A percentile compares a stretch with the other conserved stretches of the same genome.
These are phyloP conservation scores for Pyrenochaeta sp. DNA, from an alignment of 2,329 filamentous ascomycete species.

Conservation along the genomic window DNA sequence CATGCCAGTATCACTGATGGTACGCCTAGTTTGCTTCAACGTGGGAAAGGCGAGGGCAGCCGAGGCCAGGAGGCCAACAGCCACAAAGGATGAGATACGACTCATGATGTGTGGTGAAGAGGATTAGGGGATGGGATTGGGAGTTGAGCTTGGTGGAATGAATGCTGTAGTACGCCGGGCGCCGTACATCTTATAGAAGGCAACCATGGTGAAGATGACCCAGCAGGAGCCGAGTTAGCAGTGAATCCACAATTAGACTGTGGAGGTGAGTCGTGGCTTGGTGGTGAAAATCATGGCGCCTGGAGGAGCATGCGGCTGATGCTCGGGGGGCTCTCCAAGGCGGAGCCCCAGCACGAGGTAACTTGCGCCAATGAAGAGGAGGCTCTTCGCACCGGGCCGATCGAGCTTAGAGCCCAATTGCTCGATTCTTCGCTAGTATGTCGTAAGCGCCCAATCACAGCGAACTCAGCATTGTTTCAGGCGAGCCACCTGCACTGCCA, in stretches of 20 bases:
- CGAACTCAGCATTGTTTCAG: too few species aligned
- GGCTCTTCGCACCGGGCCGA: too few species aligned
- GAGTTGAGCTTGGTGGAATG: background rate
- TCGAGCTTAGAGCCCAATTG: too few species aligned
- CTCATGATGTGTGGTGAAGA: background rate
- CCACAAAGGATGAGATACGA: background rate
- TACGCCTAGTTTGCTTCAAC: background rate
- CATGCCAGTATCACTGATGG: background rate
- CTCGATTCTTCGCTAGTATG: too few species aligned
- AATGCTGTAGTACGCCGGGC: background rate
- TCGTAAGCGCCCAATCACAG: too few species aligned
- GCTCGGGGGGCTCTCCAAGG: too few species aligned
- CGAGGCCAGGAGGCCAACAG: background rate
- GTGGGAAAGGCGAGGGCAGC: constrained; percentile 3
- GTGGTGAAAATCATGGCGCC: background rate
- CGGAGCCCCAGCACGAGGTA: too few species aligned
- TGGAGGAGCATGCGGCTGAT: too few species aligned
- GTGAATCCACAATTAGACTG: background rate
- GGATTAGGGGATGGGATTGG: too few species aligned
- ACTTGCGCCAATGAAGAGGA: too few species aligned
- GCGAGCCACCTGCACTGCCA: too few species aligned
- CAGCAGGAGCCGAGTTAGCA: background rate
- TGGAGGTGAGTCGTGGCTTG: background rate
- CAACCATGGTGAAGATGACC: background rate
- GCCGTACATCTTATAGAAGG: background rate